Base-by-base conservation (phyloP, 2,329 filamentous ascomycete species). In the Ceratocystis ficicola region DNA sequence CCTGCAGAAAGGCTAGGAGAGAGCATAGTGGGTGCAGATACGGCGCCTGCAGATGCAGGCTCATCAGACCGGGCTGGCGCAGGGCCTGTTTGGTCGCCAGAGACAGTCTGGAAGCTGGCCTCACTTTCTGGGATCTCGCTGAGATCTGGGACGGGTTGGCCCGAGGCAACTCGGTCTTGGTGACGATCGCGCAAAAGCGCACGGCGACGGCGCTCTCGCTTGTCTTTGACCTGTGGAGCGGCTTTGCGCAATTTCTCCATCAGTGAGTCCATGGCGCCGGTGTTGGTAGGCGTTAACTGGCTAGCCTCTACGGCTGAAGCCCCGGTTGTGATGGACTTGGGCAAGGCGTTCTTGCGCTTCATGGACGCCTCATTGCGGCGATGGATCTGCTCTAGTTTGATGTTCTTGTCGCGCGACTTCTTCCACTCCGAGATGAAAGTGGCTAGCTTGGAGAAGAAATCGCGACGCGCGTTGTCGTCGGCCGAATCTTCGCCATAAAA, bases 391-490 rank as follows among this genome's bases (percentile, higher is more conserved):
- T 99, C 94, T 68, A 90, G 76, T 36, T 81, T 74, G 22, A 93
- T 77, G 76, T 97, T 99, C 86, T 97, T 97, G 71, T 95, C 90
- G 70, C 86, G 86, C 41, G 91, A 95, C 83, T 88, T 93, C 88
- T 93, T 96, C 89, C 94, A 99, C 75, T 97, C 94, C 41, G 81
- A 78, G 71, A 99, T 83, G 78, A 99, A 99, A 65, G 85, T 81
- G 22, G 93, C 91, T 71, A 99, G 82, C 79, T 97, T 97, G 69
- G 87, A 80, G 74, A 99, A 99, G 82, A 99, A 99, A 71, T 96
- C 92, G 69, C 94, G 83, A 66, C 92, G 83, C n/a, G 92, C 88
- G 72, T 90, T 95, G 64, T 97, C 94, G 74, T 99, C 94, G 12
- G 83, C 81, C 48, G 89, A 86, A 73, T 99, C 94, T 78, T 99